Percentiles rank a stretch among this genome's conserved stretches.
phyloP scores from a whole-genome alignment of 2,329 filamentous ascomycete species.

The Pseudogymnoascus sp. region DNA sequence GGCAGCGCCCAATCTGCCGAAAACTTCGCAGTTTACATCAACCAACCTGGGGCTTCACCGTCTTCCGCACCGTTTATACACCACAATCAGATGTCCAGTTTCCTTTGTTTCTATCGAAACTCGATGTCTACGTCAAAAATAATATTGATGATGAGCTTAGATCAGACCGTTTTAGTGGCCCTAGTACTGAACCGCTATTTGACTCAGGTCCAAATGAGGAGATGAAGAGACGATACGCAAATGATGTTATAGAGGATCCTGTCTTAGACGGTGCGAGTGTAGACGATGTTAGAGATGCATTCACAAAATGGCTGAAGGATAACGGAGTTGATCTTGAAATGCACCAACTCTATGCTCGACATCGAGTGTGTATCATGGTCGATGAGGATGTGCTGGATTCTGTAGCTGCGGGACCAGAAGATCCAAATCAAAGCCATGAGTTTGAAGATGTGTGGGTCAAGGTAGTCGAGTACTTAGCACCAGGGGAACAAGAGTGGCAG shows the following conservation, averaged over 20 bases:
- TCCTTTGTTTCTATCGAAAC: constrained; percentile 11
- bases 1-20: neutral
- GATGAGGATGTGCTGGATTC: constrained; percentile 12
- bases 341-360: constrained; percentile 2
- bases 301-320: constrained; percentile 10
- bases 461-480: constrained; percentile 9
- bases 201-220: constrained; percentile 8
- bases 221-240: constrained; percentile 11
- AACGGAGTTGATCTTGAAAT: neutral
- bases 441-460: constrained; percentile 6
- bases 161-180: neutral
- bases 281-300: constrained; percentile 9
- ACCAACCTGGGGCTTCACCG: constrained; percentile 9
- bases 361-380: constrained; percentile 13
- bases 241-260: constrained; percentile 10
- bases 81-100: constrained; percentile 11
- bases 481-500: constrained; percentile 6
- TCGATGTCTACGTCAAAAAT: neutral
- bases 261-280: neutral
- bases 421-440: neutral
- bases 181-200: constrained; percentile 2
- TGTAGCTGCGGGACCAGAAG: neutral
- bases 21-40: neutral
- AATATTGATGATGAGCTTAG: constrained; percentile 8
- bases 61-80: constrained; percentile 7